Evolutionary conservation across 129 eudicot genomes (phyloP), one percentile per base, ranked within the genome.

Genomic region (Smallanthus sonchifolius): DNA sequence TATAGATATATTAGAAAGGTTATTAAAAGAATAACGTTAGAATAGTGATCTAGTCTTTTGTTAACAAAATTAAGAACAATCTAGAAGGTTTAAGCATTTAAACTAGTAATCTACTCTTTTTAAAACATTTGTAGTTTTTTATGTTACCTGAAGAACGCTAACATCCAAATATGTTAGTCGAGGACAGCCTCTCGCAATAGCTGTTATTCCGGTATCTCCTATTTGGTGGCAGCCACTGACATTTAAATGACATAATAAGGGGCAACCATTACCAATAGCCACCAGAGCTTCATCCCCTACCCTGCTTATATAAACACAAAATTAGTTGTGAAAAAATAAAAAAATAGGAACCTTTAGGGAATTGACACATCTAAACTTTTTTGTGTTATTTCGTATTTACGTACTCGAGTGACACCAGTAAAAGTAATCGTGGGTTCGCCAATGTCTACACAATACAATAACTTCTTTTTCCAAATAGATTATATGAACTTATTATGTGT

Each of bases 221-320:
- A 93, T 86, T 75, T 84, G 90, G 74, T 90, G 87, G 86, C 98
- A 93, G 69, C 98, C 98, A 73, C 96, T 86, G 15, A 93, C 95
- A 75, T 93, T 93, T 77, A 93, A 62, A 72, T 86, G 90, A 1
- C 77, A 84, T 64, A 93, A 87, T 24, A 45, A 71, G 61, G 92
- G 82, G 79, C 95, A 90, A 68, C 98, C 96, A 24, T 81, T 73
- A 34, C 98, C 92, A 43, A 93, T 77, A 62, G 98, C 87, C 62
- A 90, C 69, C 67, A 93, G 77, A 51, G 95, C 95, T 51, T 86
- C 95, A 70, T 93, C 95, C 70, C 96, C 95, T 66, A 93, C 91
- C 85, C 98, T 93, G 95, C 17, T 39, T 70, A 68, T 47, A 32
- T 63, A 44, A 54, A 54, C 13, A 3, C 61, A 54, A 54, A 54